These are phyloP conservation scores for Rauvolfia tetraphylla DNA, from an alignment of 257 asterid species.

Conservation along the genomic window DNA sequence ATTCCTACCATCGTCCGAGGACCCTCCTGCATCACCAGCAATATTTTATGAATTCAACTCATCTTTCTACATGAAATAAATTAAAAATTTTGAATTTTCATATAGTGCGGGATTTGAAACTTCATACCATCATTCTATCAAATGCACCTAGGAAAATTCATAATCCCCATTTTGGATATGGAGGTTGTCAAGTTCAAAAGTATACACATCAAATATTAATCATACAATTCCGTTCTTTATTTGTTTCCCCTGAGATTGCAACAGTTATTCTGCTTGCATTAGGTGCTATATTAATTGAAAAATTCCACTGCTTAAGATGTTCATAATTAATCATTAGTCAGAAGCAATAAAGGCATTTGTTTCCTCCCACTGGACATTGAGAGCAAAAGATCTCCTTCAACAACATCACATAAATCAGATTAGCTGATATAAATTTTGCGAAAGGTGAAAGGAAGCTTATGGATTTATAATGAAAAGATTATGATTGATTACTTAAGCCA, in stretches of 20 bases:
- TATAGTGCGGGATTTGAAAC: not conserved
- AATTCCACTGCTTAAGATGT: not conserved
- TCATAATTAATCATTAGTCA: not conserved
- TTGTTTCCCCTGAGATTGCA: not conserved
- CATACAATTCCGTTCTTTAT: not conserved
- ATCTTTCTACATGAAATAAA: not conserved
- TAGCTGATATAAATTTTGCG: not conserved
- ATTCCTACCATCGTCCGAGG: conserved; percentile 91
- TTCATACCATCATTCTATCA: not conserved
- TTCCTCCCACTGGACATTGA: not conserved
- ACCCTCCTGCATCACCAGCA: conserved; percentile 67
- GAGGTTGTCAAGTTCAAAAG: not conserved
- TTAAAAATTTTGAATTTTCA: not conserved
- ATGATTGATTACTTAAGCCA: not conserved
- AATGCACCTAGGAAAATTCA: not conserved
- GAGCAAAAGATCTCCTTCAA: not conserved
- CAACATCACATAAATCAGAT: not conserved
- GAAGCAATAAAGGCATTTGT: not conserved
- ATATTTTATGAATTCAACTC: not conserved
- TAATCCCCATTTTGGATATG: not conserved
- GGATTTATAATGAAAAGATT: not conserved
- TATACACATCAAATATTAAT: not conserved
- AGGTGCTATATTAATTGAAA: not conserved
- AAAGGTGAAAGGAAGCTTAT: not conserved
- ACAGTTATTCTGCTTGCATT: not conserved